phyloP scores from a whole-genome alignment of 768 basidiomycete genomes.

The Tubosaeta brunneosetosa region DNA sequence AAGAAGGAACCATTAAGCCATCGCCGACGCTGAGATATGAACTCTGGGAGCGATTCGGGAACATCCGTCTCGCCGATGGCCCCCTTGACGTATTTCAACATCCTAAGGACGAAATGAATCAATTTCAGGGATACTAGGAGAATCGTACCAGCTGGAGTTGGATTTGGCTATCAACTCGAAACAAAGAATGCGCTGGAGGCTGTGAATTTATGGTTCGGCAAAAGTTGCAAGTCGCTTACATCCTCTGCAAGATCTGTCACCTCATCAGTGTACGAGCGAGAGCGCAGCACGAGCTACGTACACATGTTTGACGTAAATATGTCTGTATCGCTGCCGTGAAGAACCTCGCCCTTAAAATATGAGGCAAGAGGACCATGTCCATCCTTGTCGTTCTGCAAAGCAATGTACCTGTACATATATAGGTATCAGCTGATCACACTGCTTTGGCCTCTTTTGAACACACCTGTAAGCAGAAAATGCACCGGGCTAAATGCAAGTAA shows the following conservation, averaged over 20 bases:
- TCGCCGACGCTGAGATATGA: slow-evolving; percentile 86
- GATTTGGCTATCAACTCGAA: slow-evolving; percentile 76
- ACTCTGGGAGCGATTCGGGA: slow-evolving; percentile 88
- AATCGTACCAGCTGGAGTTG: slow-evolving; percentile 67
- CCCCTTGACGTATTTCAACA: slow-evolving; percentile 94
- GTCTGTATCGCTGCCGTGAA: slow-evolving; percentile 80
- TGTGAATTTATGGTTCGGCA: slow-evolving; percentile 1
- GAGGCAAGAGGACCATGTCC: slow-evolving; percentile 88
- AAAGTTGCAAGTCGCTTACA: slow-evolving; percentile 38
- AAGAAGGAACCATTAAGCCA: slow-evolving; percentile 95
- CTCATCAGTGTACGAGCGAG: slow-evolving; percentile 5
- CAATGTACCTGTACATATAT: slow-evolving; percentile 72
- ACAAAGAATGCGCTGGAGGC: slow-evolving; percentile 68
- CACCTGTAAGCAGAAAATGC: slow-evolving; percentile 89
- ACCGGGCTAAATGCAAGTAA: slow-evolving; percentile 55
- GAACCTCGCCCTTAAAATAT: slow-evolving; percentile 94
- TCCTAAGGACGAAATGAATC: slow-evolving; percentile 48
- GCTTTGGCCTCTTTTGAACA: slow-evolving; percentile 6
- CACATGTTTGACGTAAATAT: slow-evolving; percentile 98
- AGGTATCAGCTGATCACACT: background rate
- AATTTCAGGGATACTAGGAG: background rate
- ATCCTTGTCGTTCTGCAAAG: slow-evolving; percentile 75
- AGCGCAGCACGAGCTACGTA: slow-evolving; percentile 32
- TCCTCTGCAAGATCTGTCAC: slow-evolving; percentile 83
- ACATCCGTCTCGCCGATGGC: slow-evolving; percentile 94